Conservation (phyloP, 352 stramenopile species). For the Thalassiosira oceanica region DNA sequence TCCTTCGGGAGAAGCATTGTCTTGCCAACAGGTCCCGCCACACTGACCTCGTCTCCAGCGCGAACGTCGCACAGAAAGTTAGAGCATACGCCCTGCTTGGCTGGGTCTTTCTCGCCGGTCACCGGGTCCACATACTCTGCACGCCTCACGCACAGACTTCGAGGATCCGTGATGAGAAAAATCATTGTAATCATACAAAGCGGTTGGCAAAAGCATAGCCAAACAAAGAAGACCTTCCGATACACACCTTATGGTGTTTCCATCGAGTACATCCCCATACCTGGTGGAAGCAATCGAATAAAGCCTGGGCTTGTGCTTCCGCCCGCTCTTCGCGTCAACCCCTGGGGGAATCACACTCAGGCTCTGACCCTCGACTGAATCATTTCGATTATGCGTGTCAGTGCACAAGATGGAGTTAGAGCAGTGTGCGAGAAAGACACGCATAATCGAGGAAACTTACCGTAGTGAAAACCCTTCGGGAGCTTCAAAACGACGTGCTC, state of each 20-base stretch:
- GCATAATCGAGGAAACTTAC: too few relatives aligned
- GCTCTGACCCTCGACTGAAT: constrained; percentile 85
- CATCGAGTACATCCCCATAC: constrained; percentile 84
- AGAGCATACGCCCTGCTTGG: constrained; percentile 83
- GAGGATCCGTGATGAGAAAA: too few relatives aligned
- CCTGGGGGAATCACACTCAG: constrained; percentile 82
- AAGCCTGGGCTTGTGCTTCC: constrained; percentile 78
- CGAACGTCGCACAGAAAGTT: constrained; percentile 82
- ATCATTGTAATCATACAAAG: too few relatives aligned
- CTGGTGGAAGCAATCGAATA: constrained; percentile 85
- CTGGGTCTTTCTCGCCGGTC: constrained; percentile 65
- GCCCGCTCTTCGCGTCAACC: constrained; percentile 66
- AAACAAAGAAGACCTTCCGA: too few relatives aligned
- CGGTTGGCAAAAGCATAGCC: too few relatives aligned
- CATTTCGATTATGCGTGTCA: too few relatives aligned
- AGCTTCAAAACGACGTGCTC: constrained; percentile 83
- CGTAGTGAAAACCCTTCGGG: constrained; percentile 79
- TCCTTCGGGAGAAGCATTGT: constrained; percentile 81
- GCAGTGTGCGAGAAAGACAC: too few relatives aligned
- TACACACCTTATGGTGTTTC: constrained; percentile 78
- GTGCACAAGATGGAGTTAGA: too few relatives aligned
- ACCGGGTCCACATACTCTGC: constrained; percentile 81
- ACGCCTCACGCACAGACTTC: constrained; percentile 82
- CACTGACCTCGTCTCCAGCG: constrained; percentile 59
- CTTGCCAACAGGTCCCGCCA: constrained; percentile 80